Base-by-base conservation (phyloP, 108 stramenopile species). In the Pseudonitzschia multistriata region DNA sequence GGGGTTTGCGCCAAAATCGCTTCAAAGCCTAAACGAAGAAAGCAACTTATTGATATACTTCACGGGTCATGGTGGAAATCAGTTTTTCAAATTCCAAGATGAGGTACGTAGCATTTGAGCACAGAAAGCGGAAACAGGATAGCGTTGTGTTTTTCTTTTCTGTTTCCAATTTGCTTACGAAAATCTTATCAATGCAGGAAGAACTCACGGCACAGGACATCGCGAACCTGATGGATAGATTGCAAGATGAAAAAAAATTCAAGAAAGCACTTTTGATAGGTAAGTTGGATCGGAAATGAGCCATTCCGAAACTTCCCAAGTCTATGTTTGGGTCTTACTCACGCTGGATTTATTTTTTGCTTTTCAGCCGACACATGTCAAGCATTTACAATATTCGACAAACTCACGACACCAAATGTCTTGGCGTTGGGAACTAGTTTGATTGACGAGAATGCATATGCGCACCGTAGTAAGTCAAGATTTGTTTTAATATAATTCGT, bases 21-120 rank as follows among this genome's bases (percentile, higher is more conserved):
- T 73, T 28, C 71, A 62, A 31, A 64, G 65, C 65, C 30, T 61
- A 56, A 81, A 75, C 59, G 77, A 48, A 67, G 62, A 62, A 25
- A 83, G 84, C 35, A 79, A 88, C 74, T 48, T 98, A 15, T 47
- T 99, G 14, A 79, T 98, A 15, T 97, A 90, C 72, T 69, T 96
- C 66, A 94, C 96, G 40, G 98, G 98, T 24, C 98, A 99, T 72
- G 98, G 98, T 10, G 98, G 98, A 15, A 94, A 98, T 78, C 89
- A 76, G 63, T 64, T 64, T 64, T 64, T 64, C 24, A 64, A 64
- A 64, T 59, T 59, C 17, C 57, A 59, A 33, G 57, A 36, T 14
- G 57, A 59, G 54, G 27, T 30, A 45, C 7, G 42, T 45, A 13
- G n/a, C n/a, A n/a, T n/a, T n/a, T n/a, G 17, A 45, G 11, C 17